phyloP scores from a whole-genome alignment of 306 rosid species.

The Sesbania bispinosa region DNA sequence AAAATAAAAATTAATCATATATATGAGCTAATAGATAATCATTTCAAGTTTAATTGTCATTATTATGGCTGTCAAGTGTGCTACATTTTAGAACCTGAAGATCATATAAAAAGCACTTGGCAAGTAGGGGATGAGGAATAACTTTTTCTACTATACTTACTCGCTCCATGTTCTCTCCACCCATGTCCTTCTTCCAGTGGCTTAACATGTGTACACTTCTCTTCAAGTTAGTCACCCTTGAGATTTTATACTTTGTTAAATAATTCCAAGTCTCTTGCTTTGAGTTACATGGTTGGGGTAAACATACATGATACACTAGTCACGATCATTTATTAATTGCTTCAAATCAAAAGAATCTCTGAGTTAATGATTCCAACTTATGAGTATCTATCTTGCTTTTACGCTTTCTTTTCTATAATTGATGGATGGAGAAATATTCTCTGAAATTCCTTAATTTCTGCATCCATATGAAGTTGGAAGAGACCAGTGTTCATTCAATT shows the following conservation, averaged over 20 bases:
- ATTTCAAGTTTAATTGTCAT: constrained; percentile 12
- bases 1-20: background rate
- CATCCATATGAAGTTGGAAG: background rate
- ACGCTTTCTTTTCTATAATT: background rate
- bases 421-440: constrained; percentile 11
- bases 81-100: constrained; percentile 8
- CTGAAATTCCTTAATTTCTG: constrained; percentile 6
- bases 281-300: background rate
- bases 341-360: background rate
- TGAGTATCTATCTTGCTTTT: background rate
- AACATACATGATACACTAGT: background rate
- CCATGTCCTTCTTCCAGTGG: background rate
- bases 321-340: background rate
- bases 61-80: background rate
- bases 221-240: background rate
- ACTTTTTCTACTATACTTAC: too few relatives aligned
- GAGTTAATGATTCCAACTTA: background rate
- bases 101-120: background rate
- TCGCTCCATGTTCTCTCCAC: background rate
- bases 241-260: background rate
- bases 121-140: constrained; percentile 19
- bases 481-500: background rate
- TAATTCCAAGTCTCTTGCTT: background rate
- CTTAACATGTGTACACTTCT: background rate
- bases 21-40: too few relatives aligned